Percentiles rank a stretch among this genome's conserved stretches.
These are phyloP conservation scores for Primulina huaijiensis DNA, from an alignment of 257 asterid genomes.

Conservation along the genomic window DNA sequence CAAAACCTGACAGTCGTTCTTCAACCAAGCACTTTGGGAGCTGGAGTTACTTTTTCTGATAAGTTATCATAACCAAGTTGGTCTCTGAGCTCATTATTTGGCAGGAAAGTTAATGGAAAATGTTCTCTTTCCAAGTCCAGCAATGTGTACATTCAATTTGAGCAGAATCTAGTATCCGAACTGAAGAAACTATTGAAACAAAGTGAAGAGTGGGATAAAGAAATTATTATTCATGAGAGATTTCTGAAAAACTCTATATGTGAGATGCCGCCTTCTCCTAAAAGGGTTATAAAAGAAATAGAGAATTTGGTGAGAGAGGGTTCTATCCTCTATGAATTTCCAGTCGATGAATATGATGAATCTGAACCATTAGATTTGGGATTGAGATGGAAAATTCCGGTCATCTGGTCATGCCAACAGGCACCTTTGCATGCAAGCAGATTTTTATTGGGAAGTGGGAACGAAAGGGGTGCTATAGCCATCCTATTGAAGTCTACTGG, in stretches of 20 bases:
- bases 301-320: conserved; percentile 36
- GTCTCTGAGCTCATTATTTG: conserved; percentile 87
- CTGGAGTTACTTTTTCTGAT: conserved; percentile 35
- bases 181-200: conserved; percentile 30
- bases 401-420: conserved; percentile 71
- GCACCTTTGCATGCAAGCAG: conserved; percentile 80
- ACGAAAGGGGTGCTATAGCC: conserved; percentile 93
- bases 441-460: conserved; percentile 93
- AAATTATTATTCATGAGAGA: conserved; percentile 25
- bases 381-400: conserved; percentile 76
- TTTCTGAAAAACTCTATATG: conserved; percentile 41
- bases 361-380: conserved; percentile 71
- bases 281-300: conserved; percentile 59
- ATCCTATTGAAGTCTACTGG: conserved; percentile 63
- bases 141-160: conserved; percentile 73
- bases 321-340: conserved; percentile 59
- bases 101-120: conserved; percentile 63
- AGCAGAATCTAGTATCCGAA: conserved; percentile 57
- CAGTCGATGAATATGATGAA: conserved; percentile 51
- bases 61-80: conserved; percentile 67
- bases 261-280: conserved; percentile 62
- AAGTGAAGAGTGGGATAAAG: conserved; percentile 32
- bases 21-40: conserved; percentile 48
- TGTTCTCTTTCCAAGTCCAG: conserved; percentile 76
- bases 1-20: conserved; percentile 91